Conservation (phyloP, 495 filamentous ascomycete genomes). For the Bombardia bombarda region DNA sequence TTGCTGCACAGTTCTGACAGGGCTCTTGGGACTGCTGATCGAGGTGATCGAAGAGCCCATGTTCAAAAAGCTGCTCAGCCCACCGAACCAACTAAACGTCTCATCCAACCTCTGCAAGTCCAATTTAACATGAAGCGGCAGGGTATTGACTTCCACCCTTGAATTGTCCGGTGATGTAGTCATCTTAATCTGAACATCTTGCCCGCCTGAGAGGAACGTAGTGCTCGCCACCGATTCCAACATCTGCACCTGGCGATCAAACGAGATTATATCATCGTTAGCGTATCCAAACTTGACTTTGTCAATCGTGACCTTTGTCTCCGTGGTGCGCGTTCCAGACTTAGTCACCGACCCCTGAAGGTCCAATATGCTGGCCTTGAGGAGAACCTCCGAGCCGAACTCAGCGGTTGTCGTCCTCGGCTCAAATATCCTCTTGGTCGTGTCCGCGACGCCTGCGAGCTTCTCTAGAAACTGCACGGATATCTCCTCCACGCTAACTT, state of each 20-base stretch:
- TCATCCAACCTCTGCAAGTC: conserved; percentile 82
- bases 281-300: conserved; percentile 69
- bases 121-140: conserved; percentile 68
- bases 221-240: conserved; percentile 61
- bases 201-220: conserved; percentile 46
- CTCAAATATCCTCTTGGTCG: conserved; percentile 28
- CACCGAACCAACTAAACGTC: conserved; percentile 80
- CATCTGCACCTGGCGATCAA: conserved; percentile 58
- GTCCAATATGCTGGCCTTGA: conserved; percentile 40
- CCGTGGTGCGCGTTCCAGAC: conserved; percentile 21
- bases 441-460: conserved; percentile 40
- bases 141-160: conserved; percentile 66
- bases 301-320: conserved; percentile 43
- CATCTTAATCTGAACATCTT: conserved; percentile 59
- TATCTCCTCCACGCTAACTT: conserved; percentile 44
- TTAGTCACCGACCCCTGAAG: conserved; percentile 31
- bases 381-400: conserved; percentile 38
- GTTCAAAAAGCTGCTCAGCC: conserved; percentile 84
- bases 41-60: conserved; percentile 67
- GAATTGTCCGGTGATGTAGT: conserved; percentile 41
- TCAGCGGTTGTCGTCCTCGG: conserved; percentile 14
- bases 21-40: conserved; percentile 32
- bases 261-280: conserved; percentile 67
- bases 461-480: conserved; percentile 60
- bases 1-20: conserved; percentile 23